phyloP scores from a whole-genome alignment of 2,329 filamentous ascomycete genomes.

The Fusarium sp. region DNA sequence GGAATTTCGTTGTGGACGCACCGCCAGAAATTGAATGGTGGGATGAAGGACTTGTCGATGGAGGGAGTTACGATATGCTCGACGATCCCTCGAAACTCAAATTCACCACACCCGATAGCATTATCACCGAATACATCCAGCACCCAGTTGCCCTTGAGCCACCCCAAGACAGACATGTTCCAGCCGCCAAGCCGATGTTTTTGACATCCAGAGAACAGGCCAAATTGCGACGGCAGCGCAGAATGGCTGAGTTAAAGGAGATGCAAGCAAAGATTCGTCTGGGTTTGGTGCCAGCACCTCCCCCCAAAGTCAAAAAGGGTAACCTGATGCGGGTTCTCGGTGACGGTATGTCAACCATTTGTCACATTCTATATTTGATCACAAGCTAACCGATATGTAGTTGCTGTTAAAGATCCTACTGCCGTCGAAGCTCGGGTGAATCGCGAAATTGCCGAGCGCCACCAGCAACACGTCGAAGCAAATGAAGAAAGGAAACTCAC shows the following conservation, averaged over 20 bases:
- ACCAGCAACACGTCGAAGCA: conserved; percentile 75
- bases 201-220: conserved; percentile 90
- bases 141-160: conserved; percentile 92
- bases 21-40: conserved; percentile 97
- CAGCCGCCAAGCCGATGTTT: conserved; percentile 87
- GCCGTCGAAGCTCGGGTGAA: conserved; percentile 96
- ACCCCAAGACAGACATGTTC: conserved; percentile 84
- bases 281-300: conserved; percentile 86
- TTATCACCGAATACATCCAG: conserved; percentile 90
- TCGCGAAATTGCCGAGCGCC: conserved; percentile 87
- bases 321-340: conserved; percentile 98
- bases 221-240: conserved; percentile 86
- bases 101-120: conserved; percentile 79
- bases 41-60: conserved; percentile 87
- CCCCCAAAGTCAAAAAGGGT: conserved; percentile 95
- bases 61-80: conserved; percentile 76
- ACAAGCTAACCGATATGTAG: conserved; percentile 42
- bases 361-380: background rate
- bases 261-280: conserved; percentile 95
- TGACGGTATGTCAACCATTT: conserved; percentile 64
- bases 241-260: conserved; percentile 94
- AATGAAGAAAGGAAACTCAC: conserved; percentile 90
- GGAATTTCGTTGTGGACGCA: conserved; percentile 82
- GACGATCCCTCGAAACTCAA: conserved; percentile 73
- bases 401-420: conserved; percentile 90